Evolutionary conservation across 108 stramenopile species (phyloP).

Genomic region (Parmales sp.): DNA sequence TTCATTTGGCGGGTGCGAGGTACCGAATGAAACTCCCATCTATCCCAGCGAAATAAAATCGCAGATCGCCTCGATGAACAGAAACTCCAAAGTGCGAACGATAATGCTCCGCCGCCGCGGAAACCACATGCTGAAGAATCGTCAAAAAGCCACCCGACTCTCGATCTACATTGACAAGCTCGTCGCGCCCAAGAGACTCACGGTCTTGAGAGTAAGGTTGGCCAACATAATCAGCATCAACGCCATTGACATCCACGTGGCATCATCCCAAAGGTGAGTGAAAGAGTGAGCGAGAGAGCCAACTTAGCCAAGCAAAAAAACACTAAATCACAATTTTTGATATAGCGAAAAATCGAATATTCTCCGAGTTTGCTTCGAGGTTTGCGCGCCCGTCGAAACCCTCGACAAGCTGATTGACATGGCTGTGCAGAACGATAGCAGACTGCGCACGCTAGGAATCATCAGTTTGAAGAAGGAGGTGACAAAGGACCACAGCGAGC

Average conservation of each 20-base stretch:
- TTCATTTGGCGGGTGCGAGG: neutral
- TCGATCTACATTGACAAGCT: neutral
- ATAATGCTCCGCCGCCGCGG: neutral
- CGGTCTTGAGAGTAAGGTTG: neutral
- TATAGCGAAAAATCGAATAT: neutral
- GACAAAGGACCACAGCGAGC: too few relatives aligned
- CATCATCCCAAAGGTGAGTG: neutral
- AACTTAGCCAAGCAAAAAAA: too few relatives aligned
- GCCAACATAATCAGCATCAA: neutral
- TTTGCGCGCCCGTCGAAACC: neutral
- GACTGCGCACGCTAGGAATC: neutral
- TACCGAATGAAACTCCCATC: neutral
- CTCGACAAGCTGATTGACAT: neutral
- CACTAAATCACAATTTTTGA: too few relatives aligned
- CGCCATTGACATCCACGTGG: neutral
- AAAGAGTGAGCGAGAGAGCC: too few relatives aligned
- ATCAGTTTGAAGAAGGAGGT: too few relatives aligned
- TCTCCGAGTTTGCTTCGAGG: neutral
- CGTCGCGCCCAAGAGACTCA: neutral
- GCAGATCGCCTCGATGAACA: neutral
- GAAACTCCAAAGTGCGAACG: neutral
- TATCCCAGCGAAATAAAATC: neutral
- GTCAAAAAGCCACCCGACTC: neutral
- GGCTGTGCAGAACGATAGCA: slow-evolving; percentile 3
- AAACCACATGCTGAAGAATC: neutral